phyloP scores from a whole-genome alignment of 2,329 filamentous ascomycete species.

The Beauveria pseudobassiana region DNA sequence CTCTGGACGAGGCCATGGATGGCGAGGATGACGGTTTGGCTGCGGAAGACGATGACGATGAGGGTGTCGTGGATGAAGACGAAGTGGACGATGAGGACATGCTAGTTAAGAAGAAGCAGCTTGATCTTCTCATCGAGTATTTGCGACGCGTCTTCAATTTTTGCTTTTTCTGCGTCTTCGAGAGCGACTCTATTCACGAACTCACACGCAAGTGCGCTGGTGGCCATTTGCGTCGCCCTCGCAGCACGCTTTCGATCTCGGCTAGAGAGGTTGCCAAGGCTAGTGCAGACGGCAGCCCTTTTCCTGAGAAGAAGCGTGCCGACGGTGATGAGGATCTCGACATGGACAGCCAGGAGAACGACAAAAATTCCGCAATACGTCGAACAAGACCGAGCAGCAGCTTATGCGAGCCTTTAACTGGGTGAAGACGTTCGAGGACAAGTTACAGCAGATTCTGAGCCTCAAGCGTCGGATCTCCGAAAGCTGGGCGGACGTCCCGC shows the following conservation, averaged over 20 bases:
- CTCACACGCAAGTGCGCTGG: conserved; percentile 92
- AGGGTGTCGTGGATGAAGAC: conserved; percentile 71
- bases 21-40: conserved; percentile 66
- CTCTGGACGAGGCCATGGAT: conserved; percentile 55
- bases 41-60: conserved; percentile 75
- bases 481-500: conserved; percentile 85
- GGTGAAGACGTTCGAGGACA: conserved; percentile 98
- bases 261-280: conserved; percentile 81
- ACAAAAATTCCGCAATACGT: conserved; percentile 67
- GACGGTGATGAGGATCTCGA: conserved; percentile 60
- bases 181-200: conserved; percentile 95
- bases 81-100: conserved; percentile 88
- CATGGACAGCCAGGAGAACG: conserved; percentile 36
- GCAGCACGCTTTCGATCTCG: conserved; percentile 73
- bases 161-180: conserved; percentile 99
- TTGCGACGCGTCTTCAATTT: conserved; percentile 95
- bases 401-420: conserved; percentile 94
- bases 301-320: conserved; percentile 74
- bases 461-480: conserved; percentile 75
- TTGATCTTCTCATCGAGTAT: conserved; percentile 94
- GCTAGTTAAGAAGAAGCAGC: conserved; percentile 88
- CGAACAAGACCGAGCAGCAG: conserved; percentile 79
- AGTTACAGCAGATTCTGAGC: conserved; percentile 85
- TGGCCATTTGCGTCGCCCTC: conserved; percentile 88
- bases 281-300: conserved; percentile 73